A percentile compares a stretch with the other conserved stretches of the same genome.
phyloP scores from a whole-genome alignment of 306 rosid genomes.

The Crotalaria pallida region DNA sequence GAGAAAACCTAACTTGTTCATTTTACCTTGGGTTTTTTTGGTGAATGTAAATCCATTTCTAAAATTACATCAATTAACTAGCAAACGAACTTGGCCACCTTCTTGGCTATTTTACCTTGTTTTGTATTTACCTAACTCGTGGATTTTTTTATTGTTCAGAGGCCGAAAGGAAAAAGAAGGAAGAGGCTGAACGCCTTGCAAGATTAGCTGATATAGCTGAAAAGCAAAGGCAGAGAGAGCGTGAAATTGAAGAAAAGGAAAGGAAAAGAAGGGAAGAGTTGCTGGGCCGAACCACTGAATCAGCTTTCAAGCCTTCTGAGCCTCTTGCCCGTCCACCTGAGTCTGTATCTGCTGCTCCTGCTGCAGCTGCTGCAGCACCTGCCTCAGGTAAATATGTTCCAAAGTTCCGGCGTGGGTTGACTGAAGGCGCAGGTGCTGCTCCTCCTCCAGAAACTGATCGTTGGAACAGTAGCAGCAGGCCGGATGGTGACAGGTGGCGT shows the following conservation, averaged over 20 bases:
- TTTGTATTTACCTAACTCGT: not conserved
- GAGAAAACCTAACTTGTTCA: too few species aligned
- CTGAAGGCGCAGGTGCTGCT: slow-evolving; percentile 35
- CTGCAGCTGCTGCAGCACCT: slow-evolving; percentile 27
- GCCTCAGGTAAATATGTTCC: slow-evolving; percentile 65
- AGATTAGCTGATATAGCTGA: slow-evolving; percentile 74
- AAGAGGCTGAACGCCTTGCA: slow-evolving; percentile 63
- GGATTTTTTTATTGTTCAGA: slow-evolving; percentile 39
- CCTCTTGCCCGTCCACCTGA: slow-evolving; percentile 40
- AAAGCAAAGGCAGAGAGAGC: slow-evolving; percentile 78
- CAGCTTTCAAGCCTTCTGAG: slow-evolving; percentile 33
- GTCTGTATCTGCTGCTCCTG: slow-evolving; percentile 33
- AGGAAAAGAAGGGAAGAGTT: slow-evolving; percentile 56
- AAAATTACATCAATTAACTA: too few species aligned
- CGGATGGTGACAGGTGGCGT: slow-evolving; percentile 70
- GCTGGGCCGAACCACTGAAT: slow-evolving; percentile 44
- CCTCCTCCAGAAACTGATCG: slow-evolving; percentile 60
- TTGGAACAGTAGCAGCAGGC: slow-evolving; percentile 41
- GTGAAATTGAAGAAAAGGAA: slow-evolving; percentile 77
- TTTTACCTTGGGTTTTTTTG: too few species aligned
- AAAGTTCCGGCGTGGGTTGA: slow-evolving; percentile 39
- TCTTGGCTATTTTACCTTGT: too few species aligned
- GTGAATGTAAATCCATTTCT: too few species aligned
- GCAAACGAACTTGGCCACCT: not conserved
- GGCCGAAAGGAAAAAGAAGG: slow-evolving; percentile 73